These are phyloP conservation scores for Pseudogymnoascus sp. DNA, from an alignment of 2,329 filamentous ascomycete genomes.

Conservation along the genomic window DNA sequence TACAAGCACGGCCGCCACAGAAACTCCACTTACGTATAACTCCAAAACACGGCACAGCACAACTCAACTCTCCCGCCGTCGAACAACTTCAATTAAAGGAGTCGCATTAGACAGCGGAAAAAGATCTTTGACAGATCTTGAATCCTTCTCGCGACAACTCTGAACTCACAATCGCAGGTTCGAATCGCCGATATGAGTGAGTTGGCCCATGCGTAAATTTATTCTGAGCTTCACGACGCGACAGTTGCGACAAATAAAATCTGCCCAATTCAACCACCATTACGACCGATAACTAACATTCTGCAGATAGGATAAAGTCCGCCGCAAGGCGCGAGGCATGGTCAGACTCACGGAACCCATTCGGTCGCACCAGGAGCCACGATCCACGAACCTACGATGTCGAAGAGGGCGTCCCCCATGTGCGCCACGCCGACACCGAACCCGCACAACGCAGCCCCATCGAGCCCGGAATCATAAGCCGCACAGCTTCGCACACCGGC, in stretches of 20 bases:
- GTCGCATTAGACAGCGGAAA: background rate
- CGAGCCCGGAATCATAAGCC: background rate
- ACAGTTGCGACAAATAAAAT: background rate
- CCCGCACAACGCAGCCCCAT: background rate
- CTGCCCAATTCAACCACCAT: background rate
- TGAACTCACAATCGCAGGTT: background rate
- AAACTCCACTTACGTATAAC: background rate
- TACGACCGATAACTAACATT: background rate
- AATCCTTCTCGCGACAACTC: background rate
- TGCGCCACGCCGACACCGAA: background rate
- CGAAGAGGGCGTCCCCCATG: background rate
- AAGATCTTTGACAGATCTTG: background rate
- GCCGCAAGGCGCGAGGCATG: background rate
- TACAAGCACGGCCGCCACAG: background rate
- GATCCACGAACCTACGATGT: background rate
- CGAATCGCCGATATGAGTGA: background rate
- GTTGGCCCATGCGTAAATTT: slow-evolving; percentile 1
- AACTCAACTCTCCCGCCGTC: too few relatives aligned
- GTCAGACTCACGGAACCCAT: background rate
- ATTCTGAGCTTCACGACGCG: background rate
- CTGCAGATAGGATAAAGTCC: background rate
- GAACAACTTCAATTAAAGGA: background rate
- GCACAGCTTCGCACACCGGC: background rate
- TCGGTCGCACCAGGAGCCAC: background rate
- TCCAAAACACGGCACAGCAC: background rate